Evolutionary conservation across 2,329 filamentous ascomycete genomes (phyloP), one percentile per base, ranked within the genome.

Genomic region (Nemania sp.): DNA sequence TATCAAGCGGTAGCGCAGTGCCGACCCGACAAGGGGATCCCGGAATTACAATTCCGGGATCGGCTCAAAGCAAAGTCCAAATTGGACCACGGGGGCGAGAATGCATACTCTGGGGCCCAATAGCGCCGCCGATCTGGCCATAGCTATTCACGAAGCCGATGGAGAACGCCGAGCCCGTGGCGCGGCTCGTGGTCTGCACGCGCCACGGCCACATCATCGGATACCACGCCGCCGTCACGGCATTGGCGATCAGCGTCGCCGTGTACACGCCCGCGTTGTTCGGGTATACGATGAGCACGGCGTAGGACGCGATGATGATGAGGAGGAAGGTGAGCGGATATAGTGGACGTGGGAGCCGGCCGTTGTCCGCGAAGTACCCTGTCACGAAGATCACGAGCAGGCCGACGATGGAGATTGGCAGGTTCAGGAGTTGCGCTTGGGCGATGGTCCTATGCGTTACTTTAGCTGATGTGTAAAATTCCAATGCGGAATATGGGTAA

Each of bases 131-230:
- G 15, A 80, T 77, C 56, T 79, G 76, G 0, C 76, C 77, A 58
- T 79, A 77, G 51, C 72, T 76, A 56, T 78, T 79, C 45, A 77
- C 75, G 48, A 79, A 80, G 1, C 73, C 77, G 49, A 80, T 77
- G 2, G 74, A 72, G 61, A 80, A 80, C 1, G 77, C 77, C 0
- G 77, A 78, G 0, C 77, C 77, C 0, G 77, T 80, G 1, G 77
- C 73, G 3, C 74, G 59, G 39, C 67, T 70, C 0, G 73, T 78
- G 2, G 75, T 78, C 63, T 77, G 76, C 0, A 77, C 75, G 3
- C 77, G 72, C 77, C 77, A 79, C 9, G 77, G 77, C 77, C 77
- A 77, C 77, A 80, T 80, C 53, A 78, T 69, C 0, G 77, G 74
- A 56, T 70, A 80, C 72, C 75, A 78, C 1, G 72, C 70, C 2